Percentiles rank a stretch among this genome's conserved stretches.
Conservation (phyloP, 1,284 basidiomycete genomes). For the Moesziomyces sp. region DNA sequence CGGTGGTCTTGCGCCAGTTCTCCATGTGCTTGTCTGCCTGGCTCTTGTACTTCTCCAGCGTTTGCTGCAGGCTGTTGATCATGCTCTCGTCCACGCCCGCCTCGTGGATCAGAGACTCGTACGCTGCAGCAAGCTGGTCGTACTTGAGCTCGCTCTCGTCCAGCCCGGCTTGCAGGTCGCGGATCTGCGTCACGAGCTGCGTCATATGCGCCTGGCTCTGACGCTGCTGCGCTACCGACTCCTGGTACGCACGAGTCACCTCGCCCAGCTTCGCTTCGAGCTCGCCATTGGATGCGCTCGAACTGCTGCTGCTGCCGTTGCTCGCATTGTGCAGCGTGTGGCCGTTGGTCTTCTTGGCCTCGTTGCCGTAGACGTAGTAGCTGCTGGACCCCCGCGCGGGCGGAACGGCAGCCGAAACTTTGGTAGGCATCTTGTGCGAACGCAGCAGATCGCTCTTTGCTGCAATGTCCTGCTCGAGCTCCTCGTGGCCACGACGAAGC, state of each 20-base stretch:
- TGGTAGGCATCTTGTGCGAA: slow-evolving; percentile 33
- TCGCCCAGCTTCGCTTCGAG: slow-evolving; percentile 76
- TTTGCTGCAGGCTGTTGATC: slow-evolving; percentile 40
- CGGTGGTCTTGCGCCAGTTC: slow-evolving; percentile 44
- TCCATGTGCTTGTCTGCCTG: slow-evolving; percentile 56
- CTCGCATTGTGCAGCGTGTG: neutral
- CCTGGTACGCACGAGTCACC: slow-evolving; percentile 78
- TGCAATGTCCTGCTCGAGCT: slow-evolving; percentile 62
- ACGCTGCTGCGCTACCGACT: slow-evolving; percentile 77
- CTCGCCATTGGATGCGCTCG: slow-evolving; percentile 56
- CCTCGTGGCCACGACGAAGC: slow-evolving; percentile 71
- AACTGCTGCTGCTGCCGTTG: neutral
- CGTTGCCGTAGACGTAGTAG: slow-evolving; percentile 52
- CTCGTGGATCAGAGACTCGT: slow-evolving; percentile 42
- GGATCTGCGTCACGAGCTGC: slow-evolving; percentile 82
- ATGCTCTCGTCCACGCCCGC: slow-evolving; percentile 49
- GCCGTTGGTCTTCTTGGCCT: slow-evolving; percentile 7
- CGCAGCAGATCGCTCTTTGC: slow-evolving; percentile 61
- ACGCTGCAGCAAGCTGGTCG: slow-evolving; percentile 46
- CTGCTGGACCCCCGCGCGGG: slow-evolving; percentile 27
- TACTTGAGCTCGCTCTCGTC: slow-evolving; percentile 78
- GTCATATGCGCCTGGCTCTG: slow-evolving; percentile 86
- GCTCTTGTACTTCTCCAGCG: slow-evolving; percentile 50
- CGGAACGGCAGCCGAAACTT: neutral
- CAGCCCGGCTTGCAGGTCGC: slow-evolving; percentile 80